These are phyloP conservation scores for Mrakia gelida DNA, from an alignment of 768 basidiomycete species.

Conservation along the genomic window DNA sequence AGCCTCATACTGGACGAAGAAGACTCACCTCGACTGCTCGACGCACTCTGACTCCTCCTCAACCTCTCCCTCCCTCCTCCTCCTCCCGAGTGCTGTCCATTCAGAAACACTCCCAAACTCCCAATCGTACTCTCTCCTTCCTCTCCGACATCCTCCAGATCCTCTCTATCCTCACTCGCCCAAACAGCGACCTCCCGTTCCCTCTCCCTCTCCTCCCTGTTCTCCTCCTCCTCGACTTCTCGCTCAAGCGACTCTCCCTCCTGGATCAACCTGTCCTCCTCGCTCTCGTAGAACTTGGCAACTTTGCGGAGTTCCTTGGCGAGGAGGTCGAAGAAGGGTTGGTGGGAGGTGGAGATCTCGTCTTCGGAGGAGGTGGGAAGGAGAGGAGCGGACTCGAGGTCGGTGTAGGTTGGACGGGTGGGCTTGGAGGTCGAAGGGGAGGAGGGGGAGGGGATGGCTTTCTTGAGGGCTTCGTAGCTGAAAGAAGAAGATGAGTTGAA, in stretches of 20 bases:
- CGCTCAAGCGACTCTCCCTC: conserved; percentile 41
- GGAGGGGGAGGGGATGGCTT: conserved; percentile 41
- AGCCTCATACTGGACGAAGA: neutral
- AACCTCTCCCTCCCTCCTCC: conserved; percentile 1
- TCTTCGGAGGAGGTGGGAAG: conserved; percentile 39
- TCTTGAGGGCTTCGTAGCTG: conserved; percentile 47
- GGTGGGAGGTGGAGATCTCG: conserved; percentile 27
- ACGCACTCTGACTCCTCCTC: neutral
- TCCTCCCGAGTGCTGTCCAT: neutral
- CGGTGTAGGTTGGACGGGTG: conserved; percentile 39
- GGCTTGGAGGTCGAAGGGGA: conserved; percentile 40
- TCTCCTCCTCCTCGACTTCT: conserved; percentile 38
- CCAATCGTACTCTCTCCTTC: conserved; percentile 34
- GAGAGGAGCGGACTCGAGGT: conserved; percentile 41
- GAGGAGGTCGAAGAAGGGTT: conserved; percentile 49
- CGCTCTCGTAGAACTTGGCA: conserved; percentile 65
- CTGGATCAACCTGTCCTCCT: conserved; percentile 62
- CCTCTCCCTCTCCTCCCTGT: conserved; percentile 38
- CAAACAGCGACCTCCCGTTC: conserved; percentile 34
- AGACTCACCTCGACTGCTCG: neutral
- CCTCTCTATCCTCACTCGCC: conserved; percentile 31
- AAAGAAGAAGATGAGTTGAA: neutral
- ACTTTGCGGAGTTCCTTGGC: conserved; percentile 82
- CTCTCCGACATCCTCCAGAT: conserved; percentile 15
- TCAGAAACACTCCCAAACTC: neutral